phyloP scores from a whole-genome alignment of 1,284 basidiomycete species.

The Peniophora sp. region DNA sequence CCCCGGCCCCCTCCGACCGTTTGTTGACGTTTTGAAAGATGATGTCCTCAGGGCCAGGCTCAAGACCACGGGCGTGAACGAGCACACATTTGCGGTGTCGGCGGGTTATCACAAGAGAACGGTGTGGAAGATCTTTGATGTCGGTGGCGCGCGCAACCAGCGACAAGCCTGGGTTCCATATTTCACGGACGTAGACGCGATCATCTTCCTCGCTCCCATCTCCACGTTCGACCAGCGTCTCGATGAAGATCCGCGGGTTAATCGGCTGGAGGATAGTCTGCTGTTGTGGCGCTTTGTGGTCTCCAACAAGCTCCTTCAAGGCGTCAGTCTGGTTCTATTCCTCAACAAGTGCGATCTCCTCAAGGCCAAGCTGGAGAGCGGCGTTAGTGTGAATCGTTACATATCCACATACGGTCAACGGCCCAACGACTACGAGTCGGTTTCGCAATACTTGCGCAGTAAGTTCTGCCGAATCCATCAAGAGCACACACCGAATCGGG shows the following conservation, averaged over 20 bases:
- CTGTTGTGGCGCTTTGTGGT: constrained; percentile 32
- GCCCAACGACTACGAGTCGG: constrained; percentile 25
- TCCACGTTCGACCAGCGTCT: constrained; percentile 36
- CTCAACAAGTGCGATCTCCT: constrained; percentile 47
- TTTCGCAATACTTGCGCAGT: constrained; percentile 13
- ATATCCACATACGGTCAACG: constrained; percentile 33
- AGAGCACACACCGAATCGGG: constrained; percentile 56
- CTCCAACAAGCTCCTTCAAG: constrained; percentile 27
- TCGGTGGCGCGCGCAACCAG: constrained; percentile 59
- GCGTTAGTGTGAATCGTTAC: constrained; percentile 49
- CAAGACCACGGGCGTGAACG: constrained; percentile 66
- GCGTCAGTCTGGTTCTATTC: constrained; percentile 29
- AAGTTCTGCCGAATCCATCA: constrained; percentile 68
- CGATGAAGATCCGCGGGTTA: constrained; percentile 32
- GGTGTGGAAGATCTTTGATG: constrained; percentile 67
- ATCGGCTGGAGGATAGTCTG: constrained; percentile 35
- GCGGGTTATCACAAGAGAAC: constrained; percentile 36
- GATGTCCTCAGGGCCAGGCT: constrained; percentile 63
- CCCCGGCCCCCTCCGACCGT: no score
- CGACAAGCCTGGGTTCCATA: constrained; percentile 31
- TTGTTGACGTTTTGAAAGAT: constrained; percentile 19
- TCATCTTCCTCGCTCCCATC: constrained; percentile 34
- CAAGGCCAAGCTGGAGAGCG: constrained; percentile 55
- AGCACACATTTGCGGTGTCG: constrained; percentile 56
- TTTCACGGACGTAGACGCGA: constrained; percentile 33